Base-by-base conservation (phyloP, 352 stramenopile species). In the Phytophthora rubi region DNA sequence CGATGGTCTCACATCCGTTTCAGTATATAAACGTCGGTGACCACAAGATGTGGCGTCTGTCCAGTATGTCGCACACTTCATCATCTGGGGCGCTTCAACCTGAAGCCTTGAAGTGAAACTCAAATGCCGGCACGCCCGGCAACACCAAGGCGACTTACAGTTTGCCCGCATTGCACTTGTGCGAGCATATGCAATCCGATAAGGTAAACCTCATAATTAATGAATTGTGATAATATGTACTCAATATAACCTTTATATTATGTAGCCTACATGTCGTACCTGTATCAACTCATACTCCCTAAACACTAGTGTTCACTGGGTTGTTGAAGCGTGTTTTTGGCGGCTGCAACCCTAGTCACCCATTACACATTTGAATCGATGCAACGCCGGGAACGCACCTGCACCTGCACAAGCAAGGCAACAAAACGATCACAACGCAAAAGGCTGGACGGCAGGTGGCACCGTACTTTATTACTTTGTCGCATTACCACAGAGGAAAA, bases 291-390 rank as follows among this genome's bases (percentile, higher is more conserved):
- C 2, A n/a, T 44, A n/a, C 8, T n/a, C 12, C 0, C n/a, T 1
- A 15, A n/a, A n/a, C 8, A 12, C 15, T 49, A 49, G 18, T 49
- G 15, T 23, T 49, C 7, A 16, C 42, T 23, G 42, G 42, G 42
- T 49, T 49, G 42, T 49, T 49, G 42, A 49, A 23, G 42, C 42
- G 18, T 56, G 18, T 48, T 47, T 62, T 52, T 59, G 54, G 32
- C 15, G 12, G 6, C 64, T 71, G 37, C 64, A 67, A 71, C 64
- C 57, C 58, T 71, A 71, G 13, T 28, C 35, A 4, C 48, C 62
- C 57, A 53, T 66, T 71, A 56, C 56, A 33, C 57, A 57, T 64
- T 59, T 35, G 37, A 48, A 48, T n/a, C 42, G 42, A 49, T 23
- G 42, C 42, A 49, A 49, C 42, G 42, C 42, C 42, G 39, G 39